Evolutionary conservation across 2,329 filamentous ascomycete species (phyloP).

Genomic region (Fusarium nodosum): DNA sequence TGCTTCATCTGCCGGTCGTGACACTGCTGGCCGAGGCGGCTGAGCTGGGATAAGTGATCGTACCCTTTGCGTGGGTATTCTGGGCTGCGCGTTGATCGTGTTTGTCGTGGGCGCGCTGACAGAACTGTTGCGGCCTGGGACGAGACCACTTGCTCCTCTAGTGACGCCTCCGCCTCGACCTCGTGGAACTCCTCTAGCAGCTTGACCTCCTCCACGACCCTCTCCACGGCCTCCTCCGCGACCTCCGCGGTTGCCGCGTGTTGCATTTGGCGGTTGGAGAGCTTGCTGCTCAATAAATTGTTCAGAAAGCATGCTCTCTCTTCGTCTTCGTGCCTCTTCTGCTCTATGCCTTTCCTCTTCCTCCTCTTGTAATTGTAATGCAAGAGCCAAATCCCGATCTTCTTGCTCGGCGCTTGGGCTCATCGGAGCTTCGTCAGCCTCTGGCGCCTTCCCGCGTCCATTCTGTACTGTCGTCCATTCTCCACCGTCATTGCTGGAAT

Average conservation of each 20-base stretch:
- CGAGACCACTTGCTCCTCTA: slow-evolving; percentile 40
- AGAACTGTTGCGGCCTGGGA: slow-evolving; percentile 45
- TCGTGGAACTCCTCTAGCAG: slow-evolving; percentile 17
- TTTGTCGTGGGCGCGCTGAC: slow-evolving; percentile 40
- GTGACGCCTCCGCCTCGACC: slow-evolving; percentile 39
- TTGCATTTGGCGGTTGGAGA: slow-evolving; percentile 51
- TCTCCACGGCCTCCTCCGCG: slow-evolving; percentile 22
- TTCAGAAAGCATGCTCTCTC: slow-evolving; percentile 77
- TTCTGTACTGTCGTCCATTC: slow-evolving; percentile 70
- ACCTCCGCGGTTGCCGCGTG: slow-evolving; percentile 43
- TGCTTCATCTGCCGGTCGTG: slow-evolving; percentile 56
- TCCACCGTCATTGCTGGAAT: slow-evolving; percentile 47
- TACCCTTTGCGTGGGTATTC: slow-evolving; percentile 55
- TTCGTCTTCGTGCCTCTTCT: slow-evolving; percentile 71
- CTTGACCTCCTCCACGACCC: slow-evolving; percentile 19
- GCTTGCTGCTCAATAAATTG: slow-evolving; percentile 77
- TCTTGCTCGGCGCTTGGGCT: slow-evolving; percentile 73
- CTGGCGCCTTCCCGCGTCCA: slow-evolving; percentile 49
- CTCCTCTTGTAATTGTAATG: slow-evolving; percentile 93
- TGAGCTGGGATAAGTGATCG: slow-evolving; percentile 59
- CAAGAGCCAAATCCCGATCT: slow-evolving; percentile 88
- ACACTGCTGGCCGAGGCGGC: slow-evolving; percentile 55
- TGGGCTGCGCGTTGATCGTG: slow-evolving; percentile 37
- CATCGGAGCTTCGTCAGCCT: slow-evolving; percentile 49
- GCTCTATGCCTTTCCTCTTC: slow-evolving; percentile 85